phyloP scores from a whole-genome alignment of 768 basidiomycete genomes.

The Chalciporus sphaerocephalus region DNA sequence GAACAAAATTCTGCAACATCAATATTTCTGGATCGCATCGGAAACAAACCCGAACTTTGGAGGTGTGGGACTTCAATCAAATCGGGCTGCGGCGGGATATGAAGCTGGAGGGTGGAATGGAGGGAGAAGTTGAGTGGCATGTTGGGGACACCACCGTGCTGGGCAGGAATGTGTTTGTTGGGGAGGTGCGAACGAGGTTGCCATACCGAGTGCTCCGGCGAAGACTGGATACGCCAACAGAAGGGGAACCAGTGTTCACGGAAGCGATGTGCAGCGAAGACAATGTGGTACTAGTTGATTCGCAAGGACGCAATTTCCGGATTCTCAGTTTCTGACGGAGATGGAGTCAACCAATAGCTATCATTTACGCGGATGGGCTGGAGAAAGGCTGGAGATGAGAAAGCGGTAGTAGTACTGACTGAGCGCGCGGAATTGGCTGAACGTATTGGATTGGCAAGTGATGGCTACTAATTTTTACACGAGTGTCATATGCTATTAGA shows the following conservation, averaged over 20 bases:
- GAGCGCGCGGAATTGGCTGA: background rate
- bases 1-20: conserved; percentile 40
- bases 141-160: conserved; percentile 26
- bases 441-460: background rate
- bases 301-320: conserved; percentile 23
- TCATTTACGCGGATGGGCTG: background rate
- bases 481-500: conserved; percentile 8
- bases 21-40: conserved; percentile 8
- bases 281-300: conserved; percentile 47
- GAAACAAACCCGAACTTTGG: conserved; percentile 22
- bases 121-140: conserved; percentile 19
- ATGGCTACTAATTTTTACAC: background rate
- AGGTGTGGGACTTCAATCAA: conserved; percentile 53
- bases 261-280: conserved; percentile 56
- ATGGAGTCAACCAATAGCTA: background rate
- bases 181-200: conserved; percentile 41
- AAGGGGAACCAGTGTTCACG: conserved; percentile 12
- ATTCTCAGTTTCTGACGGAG: conserved; percentile 27
- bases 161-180: conserved; percentile 36
- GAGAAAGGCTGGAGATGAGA: too few species aligned
- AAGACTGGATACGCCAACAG: conserved; percentile 11
- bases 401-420: background rate
- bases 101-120: conserved; percentile 2
- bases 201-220: conserved; percentile 41
- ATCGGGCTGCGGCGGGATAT: conserved; percentile 32